Base-by-base conservation (phyloP, 1,284 basidiomycete genomes). In the Ceratobasidium sp. region DNA sequence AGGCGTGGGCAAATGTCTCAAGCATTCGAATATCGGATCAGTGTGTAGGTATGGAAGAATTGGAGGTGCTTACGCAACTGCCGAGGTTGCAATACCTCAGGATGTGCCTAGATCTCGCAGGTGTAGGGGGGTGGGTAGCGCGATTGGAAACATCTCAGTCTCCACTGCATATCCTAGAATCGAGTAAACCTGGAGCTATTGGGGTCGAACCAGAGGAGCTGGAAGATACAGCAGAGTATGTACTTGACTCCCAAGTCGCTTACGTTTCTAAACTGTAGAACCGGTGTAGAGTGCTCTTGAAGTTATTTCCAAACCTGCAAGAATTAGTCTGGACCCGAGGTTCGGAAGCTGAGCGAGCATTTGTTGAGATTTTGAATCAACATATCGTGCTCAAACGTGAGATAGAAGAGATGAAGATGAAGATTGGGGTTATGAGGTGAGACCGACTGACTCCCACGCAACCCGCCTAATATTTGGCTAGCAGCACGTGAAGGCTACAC, bases 301-400 rank as follows among this genome's bases (percentile, higher is more conserved):
- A 54, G 6, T 28, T 71, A 26, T 71, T 71, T 40, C 69, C 69
- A 13, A 28, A 38, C 26, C n/a, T 71, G 17, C 54, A 42, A 3
- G 38, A 56, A 59, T 40, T 71, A 2, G 38, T 71, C 7, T 71
- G 69, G 69, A 26, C 28, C 9, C 42, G 56, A 4, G 69, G 61
- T 15, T 13, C 54, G 23, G 12, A 26, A 13, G 10, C 54, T 10
- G 56, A 71, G 13, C 33, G 44, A 4, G 44, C 56, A 26, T 73
- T 73, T n/a, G 62, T 73, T 26, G 70, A 57, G 20, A 62, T 73
- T 28, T 28, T 73, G 26, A 73, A 73, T 44, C 57, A 48, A 4
- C 70, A 73, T 40, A 13, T 73, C 12, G 10, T 10, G 20, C 15
- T 73, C 26, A 40, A 57, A 13, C 56, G 70, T 5, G 57, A 73